These are phyloP conservation scores for Chondrus crispus DNA, from an alignment of 23 red algal species.

Conservation along the genomic window DNA sequence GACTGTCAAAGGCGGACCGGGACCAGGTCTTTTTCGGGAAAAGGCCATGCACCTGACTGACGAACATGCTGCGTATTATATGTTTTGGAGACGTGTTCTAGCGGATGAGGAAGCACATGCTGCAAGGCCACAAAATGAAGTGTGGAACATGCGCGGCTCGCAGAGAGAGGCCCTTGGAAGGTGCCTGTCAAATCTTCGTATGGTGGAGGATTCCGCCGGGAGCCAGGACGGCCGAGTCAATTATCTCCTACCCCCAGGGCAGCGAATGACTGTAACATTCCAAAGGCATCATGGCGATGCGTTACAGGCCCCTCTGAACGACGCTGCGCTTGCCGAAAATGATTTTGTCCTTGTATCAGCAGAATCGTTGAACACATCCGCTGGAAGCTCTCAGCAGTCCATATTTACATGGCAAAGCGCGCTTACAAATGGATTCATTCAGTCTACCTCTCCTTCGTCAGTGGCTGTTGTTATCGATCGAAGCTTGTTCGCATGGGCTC, in stretches of 20 bases:
- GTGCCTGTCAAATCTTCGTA: constrained; percentile 20
- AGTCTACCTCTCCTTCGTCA: background rate
- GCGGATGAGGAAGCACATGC: constrained; percentile 45
- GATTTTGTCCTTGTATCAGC: constrained; percentile 76
- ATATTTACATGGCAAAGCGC: constrained; percentile 37
- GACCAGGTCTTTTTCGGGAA: constrained; percentile 13
- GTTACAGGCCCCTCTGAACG: background rate
- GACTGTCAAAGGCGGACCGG: constrained; percentile 4
- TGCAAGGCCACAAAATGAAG: background rate
- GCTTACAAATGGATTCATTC: constrained; percentile 64
- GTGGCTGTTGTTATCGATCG: constrained; percentile 35
- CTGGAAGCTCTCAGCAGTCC: background rate
- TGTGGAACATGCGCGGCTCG: constrained; percentile 48
- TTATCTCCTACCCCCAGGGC: background rate
- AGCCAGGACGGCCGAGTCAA: background rate
- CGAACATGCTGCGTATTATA: constrained; percentile 32
- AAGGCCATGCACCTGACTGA: constrained; percentile 13
- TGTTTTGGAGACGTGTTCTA: constrained; percentile 33
- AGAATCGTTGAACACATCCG: constrained; percentile 7
- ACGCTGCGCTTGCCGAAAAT: constrained; percentile 2
- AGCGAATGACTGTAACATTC: background rate
- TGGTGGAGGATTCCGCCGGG: background rate
- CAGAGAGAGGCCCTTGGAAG: constrained; percentile 51
- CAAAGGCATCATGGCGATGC: background rate
- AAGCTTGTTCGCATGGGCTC: constrained; percentile 15